Conservation (phyloP, 768 basidiomycete genomes). For the Tylopilus balloui region DNA sequence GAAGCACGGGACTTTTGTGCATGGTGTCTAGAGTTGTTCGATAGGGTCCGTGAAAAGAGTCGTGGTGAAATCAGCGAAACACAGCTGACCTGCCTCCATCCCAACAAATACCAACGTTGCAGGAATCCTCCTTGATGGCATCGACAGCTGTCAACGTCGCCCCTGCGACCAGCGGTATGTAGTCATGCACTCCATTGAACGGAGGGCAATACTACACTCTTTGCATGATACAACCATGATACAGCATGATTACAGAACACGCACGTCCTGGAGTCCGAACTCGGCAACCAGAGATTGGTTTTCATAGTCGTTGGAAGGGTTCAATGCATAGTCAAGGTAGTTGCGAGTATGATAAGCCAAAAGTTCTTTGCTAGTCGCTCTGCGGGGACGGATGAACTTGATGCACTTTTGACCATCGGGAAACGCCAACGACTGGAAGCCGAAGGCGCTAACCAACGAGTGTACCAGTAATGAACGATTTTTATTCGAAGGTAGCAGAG, state of each 20-base stretch:
- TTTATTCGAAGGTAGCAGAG: constrained; percentile 64
- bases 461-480: constrained; percentile 65
- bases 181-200: constrained; percentile 65
- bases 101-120: constrained; percentile 77
- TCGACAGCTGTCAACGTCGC: constrained; percentile 72
- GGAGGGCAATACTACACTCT: constrained; percentile 70
- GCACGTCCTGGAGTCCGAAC: constrained; percentile 60
- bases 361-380: constrained; percentile 56
- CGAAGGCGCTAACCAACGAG: constrained; percentile 51
- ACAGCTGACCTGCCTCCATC: constrained; percentile 75
- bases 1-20: constrained; percentile 72
- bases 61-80: background rate
- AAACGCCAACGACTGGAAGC: constrained; percentile 38
- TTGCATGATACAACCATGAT: background rate
- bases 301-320: constrained; percentile 28
- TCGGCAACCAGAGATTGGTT: constrained; percentile 28
- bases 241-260: constrained; percentile 14
- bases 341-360: constrained; percentile 63
- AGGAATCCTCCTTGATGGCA: constrained; percentile 45
- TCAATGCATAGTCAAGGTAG: constrained; percentile 60
- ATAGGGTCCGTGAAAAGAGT: background rate
- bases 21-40: constrained; percentile 58
- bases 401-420: constrained; percentile 27
- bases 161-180: constrained; percentile 70
- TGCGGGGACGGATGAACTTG: constrained; percentile 47